Conservation (phyloP, 257 asterid species). For the Ligustrum vulgare region DNA sequence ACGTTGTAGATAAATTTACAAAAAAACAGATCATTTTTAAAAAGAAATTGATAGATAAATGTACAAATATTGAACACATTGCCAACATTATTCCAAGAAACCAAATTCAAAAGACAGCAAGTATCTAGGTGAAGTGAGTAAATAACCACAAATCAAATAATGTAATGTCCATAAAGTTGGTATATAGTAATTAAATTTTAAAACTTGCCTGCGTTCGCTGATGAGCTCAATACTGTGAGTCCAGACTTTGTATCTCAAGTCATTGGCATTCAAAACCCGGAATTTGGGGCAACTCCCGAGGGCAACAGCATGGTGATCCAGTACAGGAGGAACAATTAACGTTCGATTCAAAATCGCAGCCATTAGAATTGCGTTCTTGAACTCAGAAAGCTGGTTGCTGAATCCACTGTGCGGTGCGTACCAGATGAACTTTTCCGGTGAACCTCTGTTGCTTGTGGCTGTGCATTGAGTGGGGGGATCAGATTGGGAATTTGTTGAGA, state of each 20-base stretch:
- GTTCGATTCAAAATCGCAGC: constrained; percentile 83
- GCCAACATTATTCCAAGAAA: constrained; percentile 4
- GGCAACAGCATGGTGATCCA: constrained; percentile 89
- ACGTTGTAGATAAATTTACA: neutral
- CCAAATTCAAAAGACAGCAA: neutral
- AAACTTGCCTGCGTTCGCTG: constrained; percentile 60
- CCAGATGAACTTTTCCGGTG: constrained; percentile 63
- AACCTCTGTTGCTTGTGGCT: neutral
- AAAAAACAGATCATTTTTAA: too few relatives aligned
- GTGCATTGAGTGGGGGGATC: constrained; percentile 24
- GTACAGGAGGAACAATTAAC: constrained; percentile 75
- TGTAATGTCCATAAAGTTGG: neutral
- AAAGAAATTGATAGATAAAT: too few relatives aligned
- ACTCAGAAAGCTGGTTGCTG: constrained; percentile 90
- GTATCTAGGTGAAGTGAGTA: constrained; percentile 1
- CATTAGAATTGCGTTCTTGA: constrained; percentile 73
- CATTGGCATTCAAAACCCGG: constrained; percentile 75
- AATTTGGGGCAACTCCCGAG: constrained; percentile 96
- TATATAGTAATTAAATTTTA: neutral
- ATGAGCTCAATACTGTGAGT: constrained; percentile 65
- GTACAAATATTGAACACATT: neutral
- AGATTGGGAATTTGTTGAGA: constrained; percentile 33
- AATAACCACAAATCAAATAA: constrained; percentile 3
- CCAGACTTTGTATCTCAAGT: constrained; percentile 78
- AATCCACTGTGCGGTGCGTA: constrained; percentile 98